Base-by-base conservation (phyloP, 345 rosid genomes). In the Citropsis articulata region DNA sequence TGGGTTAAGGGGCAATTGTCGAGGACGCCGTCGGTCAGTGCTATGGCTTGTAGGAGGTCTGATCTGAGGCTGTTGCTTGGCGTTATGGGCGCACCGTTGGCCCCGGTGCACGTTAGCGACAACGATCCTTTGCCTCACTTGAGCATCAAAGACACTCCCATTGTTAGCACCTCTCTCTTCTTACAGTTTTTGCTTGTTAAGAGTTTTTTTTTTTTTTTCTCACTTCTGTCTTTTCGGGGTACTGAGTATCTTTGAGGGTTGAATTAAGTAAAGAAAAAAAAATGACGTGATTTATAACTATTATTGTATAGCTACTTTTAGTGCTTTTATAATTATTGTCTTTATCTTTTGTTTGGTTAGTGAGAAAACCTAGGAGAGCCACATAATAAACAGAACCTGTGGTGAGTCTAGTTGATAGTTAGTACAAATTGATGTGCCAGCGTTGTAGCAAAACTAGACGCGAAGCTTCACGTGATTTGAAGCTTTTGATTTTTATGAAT, bases 11-110 rank as follows among this genome's bases (percentile, higher is more conserved):
- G 94, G 9, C 97, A 87, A 81, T 81, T 93, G 22, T 87, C 93
- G 40, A 86, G 91, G 82, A 80, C 95, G 31, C 91, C 97, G 0
- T 87, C 97, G 0, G 85, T 85, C 21, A 83, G 85, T 13, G 84
- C 91, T 2, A 66, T 81, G 75, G 87, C 88, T 68, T 87, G 82
- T 72, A 86, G 79, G 79, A 82, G 91, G 82, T 88, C 91, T 68
- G 98, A 95, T 90, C 88, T 92, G 81, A 89, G 96, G 73, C 79
- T 95, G 56, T 79, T 95, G 80, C 88, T 95, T 4, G 97, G 99
- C 4, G 98, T 93, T 7, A 84, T 95, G 87, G 99, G 96, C 40
- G 96, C 99, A 21, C 98, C 99, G 56, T 90, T 95, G 36, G 98
- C 96, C 78, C 98, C 98, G 0, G 87, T 93, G 66, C 91, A 87